Evolutionary conservation across 2,329 filamentous ascomycete genomes (phyloP), one percentile per base, ranked within the genome.

Genomic region (Sarocladiaceae sp.): DNA sequence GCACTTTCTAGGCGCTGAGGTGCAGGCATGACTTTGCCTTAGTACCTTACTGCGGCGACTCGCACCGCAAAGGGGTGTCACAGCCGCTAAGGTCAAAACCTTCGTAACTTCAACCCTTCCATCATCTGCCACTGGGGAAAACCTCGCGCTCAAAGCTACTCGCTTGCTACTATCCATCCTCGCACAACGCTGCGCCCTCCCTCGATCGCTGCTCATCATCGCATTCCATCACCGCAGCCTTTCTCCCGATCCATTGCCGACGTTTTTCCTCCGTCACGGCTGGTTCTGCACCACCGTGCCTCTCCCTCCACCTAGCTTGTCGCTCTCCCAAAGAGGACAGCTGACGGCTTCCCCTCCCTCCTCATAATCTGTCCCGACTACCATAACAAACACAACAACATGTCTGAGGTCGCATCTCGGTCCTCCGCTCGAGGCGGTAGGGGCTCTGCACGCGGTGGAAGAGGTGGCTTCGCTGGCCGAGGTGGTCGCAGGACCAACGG

Each of bases 381-480:
- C 54, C 59, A 61, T 56, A 60, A 17, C 31, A 50, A 37, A 50
- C 37, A 50, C 29, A 25, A 67, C 64, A 69, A 65, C 74, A 97
- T 97, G 94, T 96, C 94, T 82, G 93, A 97, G 83, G 83, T 89
- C 77, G 87, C 91, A 80, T 82, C 87, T 75, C 84, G 92, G 81
- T 82, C 88, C 70, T 81, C 85, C 72, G 84, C 89, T 75, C 73
- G 84, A 78, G 90, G 93, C 76, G 92, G 93, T 75, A 88, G 94
- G 83, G 90, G 90, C 77, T 87, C 90, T 71, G 82, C 86, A 73
- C 87, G 93, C 72, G 92, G 92, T 69, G 91, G 90, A 67, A 82
- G 88, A 75, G 86, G 86, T 70, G 87, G 86, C 61, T 87, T 86
- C 71, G 82, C 80, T 65, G 79, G 87, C 76, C 83, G 84, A 70